Conservation (phyloP, 2,329 filamentous ascomycete species). For the Colletotrichum lini region DNA sequence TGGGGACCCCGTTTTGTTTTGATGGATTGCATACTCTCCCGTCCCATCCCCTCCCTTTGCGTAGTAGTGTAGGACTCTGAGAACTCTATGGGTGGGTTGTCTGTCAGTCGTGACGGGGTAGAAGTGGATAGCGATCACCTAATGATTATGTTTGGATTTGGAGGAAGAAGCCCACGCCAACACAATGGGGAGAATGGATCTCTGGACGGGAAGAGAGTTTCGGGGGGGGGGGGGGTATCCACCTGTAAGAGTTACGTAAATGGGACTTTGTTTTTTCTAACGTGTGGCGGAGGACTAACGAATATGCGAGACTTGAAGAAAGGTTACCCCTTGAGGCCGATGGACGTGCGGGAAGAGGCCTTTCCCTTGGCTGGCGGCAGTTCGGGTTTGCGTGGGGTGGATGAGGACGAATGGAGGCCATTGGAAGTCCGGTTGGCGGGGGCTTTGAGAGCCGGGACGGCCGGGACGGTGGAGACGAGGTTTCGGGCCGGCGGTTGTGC, state of each 20-base stretch:
- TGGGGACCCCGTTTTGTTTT: constrained; percentile 19
- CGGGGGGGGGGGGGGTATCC: neutral
- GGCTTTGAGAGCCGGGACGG: neutral
- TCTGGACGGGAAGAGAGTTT: constrained; percentile 1
- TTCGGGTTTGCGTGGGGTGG: neutral
- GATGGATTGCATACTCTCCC: constrained; percentile 12
- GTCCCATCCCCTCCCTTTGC: neutral
- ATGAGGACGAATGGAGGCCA: too few relatives aligned
- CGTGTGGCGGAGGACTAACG: neutral
- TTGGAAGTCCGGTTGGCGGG: neutral
- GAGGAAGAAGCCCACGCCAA: neutral
- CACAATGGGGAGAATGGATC: neutral
- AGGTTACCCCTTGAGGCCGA: neutral
- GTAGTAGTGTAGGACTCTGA: neutral
- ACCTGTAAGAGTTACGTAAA: constrained; percentile 37
- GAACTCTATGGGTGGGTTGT: neutral
- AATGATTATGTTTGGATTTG: neutral
- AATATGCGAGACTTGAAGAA: constrained; percentile 2
- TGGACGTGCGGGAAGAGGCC: neutral
- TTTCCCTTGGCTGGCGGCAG: neutral
- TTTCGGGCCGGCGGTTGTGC: neutral
- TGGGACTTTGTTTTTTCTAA: constrained; percentile 12
- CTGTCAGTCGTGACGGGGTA: neutral
- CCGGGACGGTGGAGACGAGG: neutral
- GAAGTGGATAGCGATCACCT: constrained; percentile 9